Base-by-base conservation (phyloP, 2,329 filamentous ascomycete genomes). In the Epichloe coenophiala region DNA sequence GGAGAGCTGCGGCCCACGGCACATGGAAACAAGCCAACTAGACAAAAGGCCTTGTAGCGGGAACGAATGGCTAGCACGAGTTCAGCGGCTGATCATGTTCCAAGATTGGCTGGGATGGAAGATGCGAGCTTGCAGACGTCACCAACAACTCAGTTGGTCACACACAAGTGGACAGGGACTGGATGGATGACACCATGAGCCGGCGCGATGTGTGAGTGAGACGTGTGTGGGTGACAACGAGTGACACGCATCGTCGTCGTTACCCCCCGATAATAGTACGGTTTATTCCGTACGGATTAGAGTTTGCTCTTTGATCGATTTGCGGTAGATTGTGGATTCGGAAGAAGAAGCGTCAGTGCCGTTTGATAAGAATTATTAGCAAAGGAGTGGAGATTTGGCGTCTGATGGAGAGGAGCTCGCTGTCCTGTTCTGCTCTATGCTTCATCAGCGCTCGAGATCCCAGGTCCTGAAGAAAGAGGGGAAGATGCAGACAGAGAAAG, bases 81-180 rank as follows among this genome's bases (percentile, higher is more conserved):
- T 59, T 59, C 65, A 70, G 72, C 71, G 71, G 71, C 60, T 68
- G 73, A 67, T 63, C 61, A 66, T 60, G 63, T 64, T 65, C 68
- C 69, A 67, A 77, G 76, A 78, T 78, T 78, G 75, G 75, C 68
- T 70, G 70, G 62, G 44, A 39, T 45, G 50, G 39, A 49, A 59
- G 50, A 61, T 60, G 58, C 52, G 45, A 53, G 54, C 53, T 56
- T 56, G 52, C 54, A 47, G 48, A 50, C 52, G 55, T 56, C 58
- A 60, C 17, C 19, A 56, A 50, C 61, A 21, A 21, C 19, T 17
- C 17, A 17, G 17, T 17, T 53, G 51, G 57, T 56, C 58, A 62
- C 61, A 63, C 47, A 48, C 44, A 39, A 31, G 23, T 57, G 12
- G 38, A 48, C 56, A 54, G 59, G 55, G 55, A 57, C 50, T 51